Conservation (phyloP, 306 rosid genomes). For the Cicer chorassanicum region DNA sequence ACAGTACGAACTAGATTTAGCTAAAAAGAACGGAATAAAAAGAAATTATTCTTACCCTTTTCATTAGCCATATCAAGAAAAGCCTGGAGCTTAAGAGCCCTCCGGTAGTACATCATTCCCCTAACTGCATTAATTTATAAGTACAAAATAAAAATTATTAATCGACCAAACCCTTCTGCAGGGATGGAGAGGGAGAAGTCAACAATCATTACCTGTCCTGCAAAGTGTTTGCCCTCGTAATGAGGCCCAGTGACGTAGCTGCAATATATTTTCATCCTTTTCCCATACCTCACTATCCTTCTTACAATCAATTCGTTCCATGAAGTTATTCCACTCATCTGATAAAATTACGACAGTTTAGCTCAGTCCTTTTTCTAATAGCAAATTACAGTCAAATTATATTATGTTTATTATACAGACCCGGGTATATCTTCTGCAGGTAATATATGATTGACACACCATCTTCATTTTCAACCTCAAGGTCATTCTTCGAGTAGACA, state of each 20-base stretch:
- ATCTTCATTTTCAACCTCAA: slow-evolving; percentile 96
- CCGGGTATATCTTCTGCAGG: slow-evolving; percentile 96
- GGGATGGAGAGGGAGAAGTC: slow-evolving; percentile 29
- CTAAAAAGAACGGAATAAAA: slow-evolving; percentile 21
- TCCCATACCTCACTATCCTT: slow-evolving; percentile 83
- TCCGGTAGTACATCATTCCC: slow-evolving; percentile 98
- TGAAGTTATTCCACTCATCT: slow-evolving; percentile 99
- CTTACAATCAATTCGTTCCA: slow-evolving; percentile 91
- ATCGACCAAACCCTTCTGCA: slow-evolving; percentile 29
- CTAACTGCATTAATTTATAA: slow-evolving; percentile 66
- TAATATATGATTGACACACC: slow-evolving; percentile 92
- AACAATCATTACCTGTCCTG: slow-evolving; percentile 73
- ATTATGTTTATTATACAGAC: slow-evolving; percentile 54
- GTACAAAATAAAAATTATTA: slow-evolving; percentile 39
- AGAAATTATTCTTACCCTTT: slow-evolving; percentile 59
- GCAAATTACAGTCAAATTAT: slow-evolving; percentile 37
- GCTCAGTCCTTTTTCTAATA: slow-evolving; percentile 29
- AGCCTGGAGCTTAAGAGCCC: slow-evolving; percentile 98
- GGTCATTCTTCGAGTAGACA: slow-evolving; percentile 87
- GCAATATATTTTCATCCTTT: slow-evolving; percentile 82
- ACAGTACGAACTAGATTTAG: slow-evolving; percentile 26
- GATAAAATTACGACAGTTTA: slow-evolving; percentile 41
- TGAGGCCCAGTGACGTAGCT: slow-evolving; percentile 97
- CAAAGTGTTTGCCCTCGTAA: slow-evolving; percentile 93
- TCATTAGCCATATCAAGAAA: slow-evolving; percentile 98